Base-by-base conservation (phyloP, 2,329 filamentous ascomycete genomes). In the Diaporthe sp. region DNA sequence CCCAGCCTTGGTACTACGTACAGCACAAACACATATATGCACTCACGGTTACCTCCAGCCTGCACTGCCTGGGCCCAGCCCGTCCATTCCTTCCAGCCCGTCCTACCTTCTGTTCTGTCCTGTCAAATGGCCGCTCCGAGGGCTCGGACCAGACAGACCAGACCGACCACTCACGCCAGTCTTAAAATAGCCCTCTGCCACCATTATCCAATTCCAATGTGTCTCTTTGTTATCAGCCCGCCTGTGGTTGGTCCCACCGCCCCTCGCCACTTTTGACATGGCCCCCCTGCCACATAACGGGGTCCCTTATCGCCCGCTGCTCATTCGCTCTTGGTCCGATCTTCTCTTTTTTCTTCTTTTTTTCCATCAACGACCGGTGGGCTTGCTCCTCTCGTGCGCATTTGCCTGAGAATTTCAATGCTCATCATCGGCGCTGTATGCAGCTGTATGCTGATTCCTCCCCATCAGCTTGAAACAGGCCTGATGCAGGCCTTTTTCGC, bases 141-240 rank as follows among this genome's bases (percentile, higher is more conserved):
- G 65, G 65, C 65, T 55, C 65, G 65, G 65, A 68, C 65, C 65
- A 68, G 44, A 25, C 55, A 22, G 22, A 28, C 44, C 42, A 28
- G 31, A 22, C 61, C 22, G 61, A 46, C 61, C 61, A 67, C 25
- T 49, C 42, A 19, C 13, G 59, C 15, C 42, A 19, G 42, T 51
- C 46, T 39, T 53, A 39, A 68, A 51, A 25, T 25, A 46, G 42
- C n/a, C 59, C 10, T 22, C 39, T 44, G 42, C 34, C 59, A 25
- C 19, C 37, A 53, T 68, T 68, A 68, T 53, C 65, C 46, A 68
- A 68, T 68, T 68, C 65, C 8, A 53, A 19, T 15, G 65, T 68
- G 65, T 68, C 65, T 15, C 65, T 68, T 68, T 68, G 65, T 68
- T 68, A 68, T 68, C 65, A 68, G 65, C 65, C 65, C 44, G 28